Evolutionary conservation across 2,329 filamentous ascomycete genomes (phyloP).

Genomic region (Hypocrella siamensis): DNA sequence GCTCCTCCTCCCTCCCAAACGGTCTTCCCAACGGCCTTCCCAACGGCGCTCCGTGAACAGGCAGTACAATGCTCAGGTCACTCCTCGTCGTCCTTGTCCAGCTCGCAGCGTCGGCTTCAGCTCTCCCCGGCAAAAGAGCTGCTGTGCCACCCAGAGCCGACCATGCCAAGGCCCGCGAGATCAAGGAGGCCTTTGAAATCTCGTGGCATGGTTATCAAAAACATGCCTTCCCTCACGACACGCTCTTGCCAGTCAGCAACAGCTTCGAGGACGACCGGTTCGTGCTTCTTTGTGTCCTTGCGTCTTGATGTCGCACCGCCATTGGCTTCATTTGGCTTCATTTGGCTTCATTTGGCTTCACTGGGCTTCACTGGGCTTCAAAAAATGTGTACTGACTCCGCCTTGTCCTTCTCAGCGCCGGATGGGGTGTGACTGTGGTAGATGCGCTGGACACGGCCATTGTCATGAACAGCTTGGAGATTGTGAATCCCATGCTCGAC

Average conservation of each 20-base stretch:
- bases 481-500: slow-evolving; percentile 55
- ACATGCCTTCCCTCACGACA: slow-evolving; percentile 66
- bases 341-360: no score
- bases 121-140: slow-evolving; percentile 3
- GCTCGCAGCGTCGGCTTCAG: slow-evolving; percentile 3
- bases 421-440: slow-evolving; percentile 71
- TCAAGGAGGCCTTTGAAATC: slow-evolving; percentile 53
- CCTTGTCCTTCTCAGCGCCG: slow-evolving; percentile 38
- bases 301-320: no score
- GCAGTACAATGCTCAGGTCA: no score
- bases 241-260: slow-evolving; percentile 54
- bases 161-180: slow-evolving; percentile 34
- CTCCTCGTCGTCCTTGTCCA: slow-evolving; percentile 4
- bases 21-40: no score
- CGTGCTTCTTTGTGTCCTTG: no score
- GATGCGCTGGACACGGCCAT: slow-evolving; percentile 70
- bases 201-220: slow-evolving; percentile 60
- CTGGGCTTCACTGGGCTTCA: not conserved
- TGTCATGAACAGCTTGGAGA: slow-evolving; percentile 53
- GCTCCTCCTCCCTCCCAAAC: no score
- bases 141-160: slow-evolving; percentile 12
- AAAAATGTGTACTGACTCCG: not conserved
- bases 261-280: slow-evolving; percentile 54
- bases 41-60: no score
- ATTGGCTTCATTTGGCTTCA: no score